These are phyloP conservation scores for Penicillium italicum DNA, from an alignment of 2,329 filamentous ascomycete species.

Conservation along the genomic window DNA sequence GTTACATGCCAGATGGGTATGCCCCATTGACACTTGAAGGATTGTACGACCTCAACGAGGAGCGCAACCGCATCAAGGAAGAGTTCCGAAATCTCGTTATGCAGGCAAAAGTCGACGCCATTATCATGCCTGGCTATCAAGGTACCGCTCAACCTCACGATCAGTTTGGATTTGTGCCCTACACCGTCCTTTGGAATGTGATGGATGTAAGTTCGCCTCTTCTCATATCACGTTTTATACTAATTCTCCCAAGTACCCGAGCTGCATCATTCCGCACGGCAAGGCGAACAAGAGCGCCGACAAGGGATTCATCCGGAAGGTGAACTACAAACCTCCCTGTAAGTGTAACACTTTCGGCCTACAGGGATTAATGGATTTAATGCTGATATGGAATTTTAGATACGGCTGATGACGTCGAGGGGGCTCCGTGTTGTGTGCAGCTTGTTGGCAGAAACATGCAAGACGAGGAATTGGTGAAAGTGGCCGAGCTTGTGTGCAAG, in stretches of 20 bases:
- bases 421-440: neutral
- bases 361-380: neutral
- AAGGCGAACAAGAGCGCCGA: conserved; percentile 44
- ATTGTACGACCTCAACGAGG: conserved; percentile 44
- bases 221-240: neutral
- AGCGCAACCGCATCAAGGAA: conserved; percentile 33
- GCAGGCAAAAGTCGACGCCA: conserved; percentile 46
- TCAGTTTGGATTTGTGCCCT: conserved; percentile 33
- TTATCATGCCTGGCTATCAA: conserved; percentile 50
- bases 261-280: conserved; percentile 46
- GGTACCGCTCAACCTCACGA: conserved; percentile 53
- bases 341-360: neutral
- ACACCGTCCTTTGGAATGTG: conserved; percentile 49
- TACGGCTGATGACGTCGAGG: neutral
- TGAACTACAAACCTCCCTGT: conserved; percentile 20
- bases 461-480: neutral
- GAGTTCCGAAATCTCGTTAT: conserved; percentile 43
- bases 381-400: neutral
- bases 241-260: conserved; percentile 41
- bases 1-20: conserved; percentile 8
- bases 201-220: conserved; percentile 43
- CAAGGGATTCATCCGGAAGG: conserved; percentile 12
- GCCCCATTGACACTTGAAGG: conserved; percentile 34
- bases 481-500: neutral
- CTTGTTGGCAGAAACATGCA: neutral